Percentiles rank a stretch among this genome's conserved stretches.
These are phyloP conservation scores for Pholiota molesta DNA, from an alignment of 768 basidiomycete species.

Conservation along the genomic window DNA sequence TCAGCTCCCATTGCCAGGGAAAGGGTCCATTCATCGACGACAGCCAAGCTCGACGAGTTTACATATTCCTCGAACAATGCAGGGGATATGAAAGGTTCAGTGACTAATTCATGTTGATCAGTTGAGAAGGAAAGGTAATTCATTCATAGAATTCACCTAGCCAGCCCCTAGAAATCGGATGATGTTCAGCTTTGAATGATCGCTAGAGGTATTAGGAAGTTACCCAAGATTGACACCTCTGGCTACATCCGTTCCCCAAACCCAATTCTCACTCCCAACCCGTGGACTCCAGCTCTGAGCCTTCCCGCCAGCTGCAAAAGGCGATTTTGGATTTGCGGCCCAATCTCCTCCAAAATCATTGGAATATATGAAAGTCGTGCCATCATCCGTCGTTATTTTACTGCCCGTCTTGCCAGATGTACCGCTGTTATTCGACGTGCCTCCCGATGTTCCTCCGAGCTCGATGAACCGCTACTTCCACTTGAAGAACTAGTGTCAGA, in stretches of 20 bases:
- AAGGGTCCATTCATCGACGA: slow-evolving; percentile 79
- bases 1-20: slow-evolving; percentile 68
- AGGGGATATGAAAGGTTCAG: slow-evolving; percentile 80
- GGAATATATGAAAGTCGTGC: slow-evolving; percentile 75
- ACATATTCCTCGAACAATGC: slow-evolving; percentile 70
- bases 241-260: slow-evolving; percentile 64
- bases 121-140: background rate
- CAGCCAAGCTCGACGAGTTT: slow-evolving; percentile 38
- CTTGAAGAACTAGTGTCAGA: slow-evolving; percentile 13
- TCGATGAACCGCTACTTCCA: background rate
- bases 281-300: slow-evolving; percentile 82
- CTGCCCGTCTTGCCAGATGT: slow-evolving; percentile 69
- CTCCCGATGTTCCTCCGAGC: slow-evolving; percentile 7
- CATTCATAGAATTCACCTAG: slow-evolving; percentile 34
- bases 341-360: slow-evolving; percentile 85
- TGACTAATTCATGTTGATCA: slow-evolving; percentile 36
- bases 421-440: slow-evolving; percentile 7
- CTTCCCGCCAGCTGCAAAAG: slow-evolving; percentile 74
- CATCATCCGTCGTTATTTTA: slow-evolving; percentile 69
- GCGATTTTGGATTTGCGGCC: slow-evolving; percentile 71
- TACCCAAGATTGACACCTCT: slow-evolving; percentile 63
- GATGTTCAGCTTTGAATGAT: slow-evolving; percentile 13
- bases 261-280: slow-evolving; percentile 72
- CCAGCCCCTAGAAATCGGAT: slow-evolving; percentile 41
- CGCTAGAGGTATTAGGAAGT: background rate